These are phyloP conservation scores for Garcia nutans DNA, from an alignment of 345 rosid species.

Conservation along the genomic window DNA sequence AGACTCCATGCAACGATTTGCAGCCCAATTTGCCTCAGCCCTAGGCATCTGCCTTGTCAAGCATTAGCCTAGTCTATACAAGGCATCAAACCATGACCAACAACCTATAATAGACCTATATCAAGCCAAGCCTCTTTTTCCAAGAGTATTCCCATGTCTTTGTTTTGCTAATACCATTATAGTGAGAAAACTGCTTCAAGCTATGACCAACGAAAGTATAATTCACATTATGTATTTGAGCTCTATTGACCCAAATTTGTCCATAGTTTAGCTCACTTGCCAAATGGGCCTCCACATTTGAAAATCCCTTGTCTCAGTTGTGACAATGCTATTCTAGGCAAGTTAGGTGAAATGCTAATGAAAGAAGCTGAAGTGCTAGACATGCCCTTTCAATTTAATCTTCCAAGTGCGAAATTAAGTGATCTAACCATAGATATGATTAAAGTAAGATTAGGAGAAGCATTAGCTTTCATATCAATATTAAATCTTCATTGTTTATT, in stretches of 20 bases:
- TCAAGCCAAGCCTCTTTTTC: slow-evolving; percentile 21
- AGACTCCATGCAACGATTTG: slow-evolving; percentile 53
- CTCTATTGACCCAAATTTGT: slow-evolving; percentile 37
- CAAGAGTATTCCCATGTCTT: slow-evolving; percentile 34
- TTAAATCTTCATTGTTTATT: slow-evolving; percentile 44
- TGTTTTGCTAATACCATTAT: slow-evolving; percentile 32
- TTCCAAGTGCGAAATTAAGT: slow-evolving; percentile 30
- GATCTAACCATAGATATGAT: slow-evolving; percentile 40
- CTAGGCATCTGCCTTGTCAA: slow-evolving; percentile 46
- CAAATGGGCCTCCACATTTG: slow-evolving; percentile 34
- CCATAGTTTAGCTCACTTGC: slow-evolving; percentile 29
- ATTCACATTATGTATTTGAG: slow-evolving; percentile 53
- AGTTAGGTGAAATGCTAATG: slow-evolving; percentile 32
- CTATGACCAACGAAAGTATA: slow-evolving; percentile 28
- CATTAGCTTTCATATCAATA: slow-evolving; percentile 43
- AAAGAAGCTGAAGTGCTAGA: slow-evolving; percentile 44
- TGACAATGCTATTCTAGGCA: slow-evolving; percentile 26
- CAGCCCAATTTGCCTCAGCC: slow-evolving; percentile 43
- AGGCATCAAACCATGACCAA: slow-evolving; percentile 32
- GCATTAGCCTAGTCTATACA: slow-evolving; percentile 53
- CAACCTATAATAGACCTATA: neutral
- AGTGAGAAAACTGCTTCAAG: slow-evolving; percentile 22
- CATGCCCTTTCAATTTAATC: slow-evolving; percentile 46
- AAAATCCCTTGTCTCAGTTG: slow-evolving; percentile 38
- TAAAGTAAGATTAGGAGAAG: slow-evolving; percentile 37